phyloP scores from a whole-genome alignment of 768 basidiomycete genomes.

The Coprinopsis strossmayeri region DNA sequence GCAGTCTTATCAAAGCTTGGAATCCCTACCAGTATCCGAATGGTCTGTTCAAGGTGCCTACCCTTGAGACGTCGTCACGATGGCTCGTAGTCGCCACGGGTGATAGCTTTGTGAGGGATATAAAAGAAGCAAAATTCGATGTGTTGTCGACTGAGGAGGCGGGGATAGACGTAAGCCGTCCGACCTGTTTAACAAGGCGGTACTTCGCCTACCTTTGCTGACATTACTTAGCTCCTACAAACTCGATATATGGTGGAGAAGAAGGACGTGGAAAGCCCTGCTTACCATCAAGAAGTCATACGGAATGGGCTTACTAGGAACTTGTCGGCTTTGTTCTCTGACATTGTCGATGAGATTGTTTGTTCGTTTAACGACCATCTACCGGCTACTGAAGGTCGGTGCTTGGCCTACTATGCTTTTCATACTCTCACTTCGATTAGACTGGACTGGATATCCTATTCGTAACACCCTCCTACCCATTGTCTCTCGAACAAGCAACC shows the following conservation, averaged over 20 bases:
- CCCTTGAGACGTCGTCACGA: background rate
- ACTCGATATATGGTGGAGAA: background rate
- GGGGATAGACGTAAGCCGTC: background rate
- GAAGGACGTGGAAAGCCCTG: background rate
- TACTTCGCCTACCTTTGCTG: background rate
- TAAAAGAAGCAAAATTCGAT: background rate
- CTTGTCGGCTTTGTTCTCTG: slow-evolving; percentile 25
- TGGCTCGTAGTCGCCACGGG: slow-evolving; percentile 4
- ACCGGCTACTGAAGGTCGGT: slow-evolving; percentile 14
- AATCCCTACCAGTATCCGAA: background rate
- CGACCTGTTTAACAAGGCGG: background rate
- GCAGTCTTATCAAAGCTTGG: background rate
- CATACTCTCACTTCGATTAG: slow-evolving; percentile 13
- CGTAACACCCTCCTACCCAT: slow-evolving; percentile 21
- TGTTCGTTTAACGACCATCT: slow-evolving; percentile 34
- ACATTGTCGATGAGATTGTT: slow-evolving; percentile 40
- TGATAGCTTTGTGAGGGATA: background rate
- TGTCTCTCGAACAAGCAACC: slow-evolving; percentile 32
- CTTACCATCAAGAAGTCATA: slow-evolving; percentile 30
- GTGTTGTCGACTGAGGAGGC: background rate
- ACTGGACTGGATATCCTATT: slow-evolving; percentile 29
- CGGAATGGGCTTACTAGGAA: slow-evolving; percentile 29
- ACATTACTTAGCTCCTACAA: background rate
- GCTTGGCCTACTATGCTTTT: background rate
- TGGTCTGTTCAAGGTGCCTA: slow-evolving; percentile 1